Evolutionary conservation across 257 asterid genomes (phyloP).

Genomic region (Gardenia jasminoides): DNA sequence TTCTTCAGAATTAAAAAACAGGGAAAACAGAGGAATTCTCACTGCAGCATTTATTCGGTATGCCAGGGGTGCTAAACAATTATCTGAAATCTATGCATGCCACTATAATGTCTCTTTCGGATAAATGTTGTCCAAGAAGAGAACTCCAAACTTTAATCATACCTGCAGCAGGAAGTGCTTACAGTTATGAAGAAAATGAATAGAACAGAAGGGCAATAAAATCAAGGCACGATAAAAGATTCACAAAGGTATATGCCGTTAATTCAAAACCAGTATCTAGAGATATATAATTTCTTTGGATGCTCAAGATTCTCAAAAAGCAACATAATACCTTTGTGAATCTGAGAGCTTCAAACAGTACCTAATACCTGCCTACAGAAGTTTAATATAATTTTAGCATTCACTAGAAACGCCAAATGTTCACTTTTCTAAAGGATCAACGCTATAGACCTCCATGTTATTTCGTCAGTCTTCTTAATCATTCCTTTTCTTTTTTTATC

Average conservation of each 20-base stretch:
- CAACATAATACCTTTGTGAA: neutral
- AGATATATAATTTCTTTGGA: neutral
- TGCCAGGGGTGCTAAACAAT: conserved; percentile 7
- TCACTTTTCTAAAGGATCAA: neutral
- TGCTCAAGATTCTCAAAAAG: neutral
- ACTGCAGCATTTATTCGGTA: neutral
- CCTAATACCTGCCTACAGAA: neutral
- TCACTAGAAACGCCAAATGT: neutral
- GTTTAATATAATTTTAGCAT: neutral
- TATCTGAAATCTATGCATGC: conserved; percentile 99
- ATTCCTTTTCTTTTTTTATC: neutral
- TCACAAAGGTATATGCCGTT: neutral
- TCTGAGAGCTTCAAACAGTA: neutral
- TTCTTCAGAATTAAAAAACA: neutral
- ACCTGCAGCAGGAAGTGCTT: conserved; percentile 46
- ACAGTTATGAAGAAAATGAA: conserved; percentile 6
- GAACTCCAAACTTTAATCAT: conserved; percentile 99
- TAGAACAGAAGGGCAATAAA: neutral
- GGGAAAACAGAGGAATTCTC: neutral
- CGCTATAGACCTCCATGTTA: neutral
- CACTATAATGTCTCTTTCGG: conserved; percentile 92
- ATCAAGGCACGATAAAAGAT: neutral
- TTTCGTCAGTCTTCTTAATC: neutral
- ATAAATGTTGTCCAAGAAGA: conserved; percentile 80
- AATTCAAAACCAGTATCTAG: neutral